Evolutionary conservation across 192 early-diverging fungal species (phyloP), one percentile per base, ranked within the genome.

Genomic region (Lobulomyces angularis): DNA sequence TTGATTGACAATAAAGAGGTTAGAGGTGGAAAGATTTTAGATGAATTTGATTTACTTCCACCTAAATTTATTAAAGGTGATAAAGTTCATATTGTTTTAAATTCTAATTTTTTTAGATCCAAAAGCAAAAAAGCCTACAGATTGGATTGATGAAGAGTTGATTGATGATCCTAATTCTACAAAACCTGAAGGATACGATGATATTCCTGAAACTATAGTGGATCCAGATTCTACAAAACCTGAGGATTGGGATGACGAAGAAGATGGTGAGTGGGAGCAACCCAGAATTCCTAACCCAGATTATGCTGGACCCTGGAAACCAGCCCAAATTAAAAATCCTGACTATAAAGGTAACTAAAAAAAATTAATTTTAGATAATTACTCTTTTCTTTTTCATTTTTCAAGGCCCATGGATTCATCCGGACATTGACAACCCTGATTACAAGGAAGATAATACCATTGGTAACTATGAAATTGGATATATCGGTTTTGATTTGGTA

Each of bases 191-290:
- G 71, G 65, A 46, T 86, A 70, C 60, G 84, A 83, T 33, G 74
- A 79, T 44, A 71, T 68, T 14, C 88, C 85, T 9, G 78, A 79
- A 45, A 77, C 71, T 28, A 83, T 95, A 51, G 50, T 81, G 26
- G 88, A 95, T 49, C 73, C 86, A 31, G 69, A 84, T 1, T 86
- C 84, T 36, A 56, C 51, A 36, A 84, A 86, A 64, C 89, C 90
- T 26, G 86, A 82, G 41, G 86, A 92, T 54, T 95, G 89, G 88
- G 58, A 58, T 56, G 65, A 67, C 11, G 63, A 64, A n/a, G 46
- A 50, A 51, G 61, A 71, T 42, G 69, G 69, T 25, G 59, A 63
- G 22, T 71, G 66, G 67, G 54, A 64, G 43, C 32, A 46, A 1
- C 47, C 67, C 21, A 56, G 50, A 41, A 50, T 70, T 27, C 32